Conservation (phyloP, 1,139 yeast genomes). For the Suhomyces bolitotheri region DNA sequence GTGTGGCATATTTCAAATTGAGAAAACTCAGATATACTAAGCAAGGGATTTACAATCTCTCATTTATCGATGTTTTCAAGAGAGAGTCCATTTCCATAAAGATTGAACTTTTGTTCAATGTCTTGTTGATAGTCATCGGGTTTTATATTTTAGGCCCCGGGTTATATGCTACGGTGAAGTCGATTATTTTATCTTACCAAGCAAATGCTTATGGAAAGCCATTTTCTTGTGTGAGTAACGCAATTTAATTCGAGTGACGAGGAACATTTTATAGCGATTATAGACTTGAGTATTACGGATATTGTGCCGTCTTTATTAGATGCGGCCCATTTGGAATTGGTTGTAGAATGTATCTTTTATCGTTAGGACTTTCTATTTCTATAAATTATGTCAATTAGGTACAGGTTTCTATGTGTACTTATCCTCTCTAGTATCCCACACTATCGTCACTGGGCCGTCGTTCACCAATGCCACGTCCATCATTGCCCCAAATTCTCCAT, state of each 20-base stretch:
- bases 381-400: no score
- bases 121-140: slow-evolving; percentile 46
- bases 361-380: no score
- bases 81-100: slow-evolving; percentile 23
- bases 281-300: background rate
- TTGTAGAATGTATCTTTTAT: no score
- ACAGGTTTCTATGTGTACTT: no score
- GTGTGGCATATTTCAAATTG: slow-evolving; percentile 55
- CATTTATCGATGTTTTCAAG: slow-evolving; percentile 20
- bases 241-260: slow-evolving; percentile 16
- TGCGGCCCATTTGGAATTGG: no score
- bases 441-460: slow-evolving; percentile 81
- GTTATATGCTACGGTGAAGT: slow-evolving; percentile 53
- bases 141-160: slow-evolving; percentile 61
- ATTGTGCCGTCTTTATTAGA: background rate
- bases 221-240: slow-evolving; percentile 52
- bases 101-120: slow-evolving; percentile 36
- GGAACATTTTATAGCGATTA: no score
- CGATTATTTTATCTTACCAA: slow-evolving; percentile 51
- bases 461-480: slow-evolving; percentile 88
- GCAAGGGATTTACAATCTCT: slow-evolving; percentile 9
- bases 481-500: slow-evolving; percentile 95
- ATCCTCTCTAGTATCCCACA: slow-evolving; percentile 56
- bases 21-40: slow-evolving; percentile 22
- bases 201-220: slow-evolving; percentile 51